A percentile compares a stretch with the other conserved stretches of the same genome.
Evolutionary conservation across 164 flowering plant species (phyloP).

Genomic region (Tetracentron sinense): DNA sequence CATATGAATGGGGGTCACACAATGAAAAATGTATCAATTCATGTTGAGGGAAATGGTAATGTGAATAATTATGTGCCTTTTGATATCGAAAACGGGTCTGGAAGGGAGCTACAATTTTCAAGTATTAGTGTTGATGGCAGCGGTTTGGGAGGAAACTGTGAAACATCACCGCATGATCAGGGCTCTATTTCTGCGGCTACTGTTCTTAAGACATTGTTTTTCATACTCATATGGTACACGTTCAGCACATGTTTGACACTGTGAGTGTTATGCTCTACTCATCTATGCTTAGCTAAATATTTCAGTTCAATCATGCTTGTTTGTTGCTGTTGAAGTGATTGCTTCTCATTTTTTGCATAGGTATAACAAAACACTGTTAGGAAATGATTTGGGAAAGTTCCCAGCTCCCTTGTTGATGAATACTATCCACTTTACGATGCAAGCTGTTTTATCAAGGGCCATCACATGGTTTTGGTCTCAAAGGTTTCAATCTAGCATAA

Average conservation of each 20-base stretch:
- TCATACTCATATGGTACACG: constrained; percentile 80
- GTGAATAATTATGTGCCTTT: constrained; percentile 48
- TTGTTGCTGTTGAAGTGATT: constrained; percentile 4
- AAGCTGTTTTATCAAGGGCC: constrained; percentile 76
- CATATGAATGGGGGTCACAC: constrained; percentile 30
- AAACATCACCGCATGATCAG: constrained; percentile 17
- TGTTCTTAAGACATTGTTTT: constrained; percentile 72
- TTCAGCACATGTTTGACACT: constrained; percentile 85
- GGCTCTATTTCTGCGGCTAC: constrained; percentile 35
- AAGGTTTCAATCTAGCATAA: constrained; percentile 50
- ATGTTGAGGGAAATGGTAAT: constrained; percentile 26
- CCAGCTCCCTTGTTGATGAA: constrained; percentile 99
- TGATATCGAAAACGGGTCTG: constrained; percentile 49
- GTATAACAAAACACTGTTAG: constrained; percentile 85
- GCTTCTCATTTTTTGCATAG: constrained; percentile 30
- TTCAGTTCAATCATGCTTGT: not conserved
- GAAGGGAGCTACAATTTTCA: constrained; percentile 22
- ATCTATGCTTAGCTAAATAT: not conserved
- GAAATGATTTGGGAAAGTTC: constrained; percentile 88
- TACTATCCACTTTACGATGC: constrained; percentile 88
- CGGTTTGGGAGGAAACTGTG: constrained; percentile 14
- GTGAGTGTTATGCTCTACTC: constrained; percentile 47
- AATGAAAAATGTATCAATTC: constrained; percentile 23
- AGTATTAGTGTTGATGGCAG: constrained; percentile 22
- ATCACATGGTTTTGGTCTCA: constrained; percentile 72